phyloP scores from a whole-genome alignment of 257 asterid species.

The Solanum piurae region DNA sequence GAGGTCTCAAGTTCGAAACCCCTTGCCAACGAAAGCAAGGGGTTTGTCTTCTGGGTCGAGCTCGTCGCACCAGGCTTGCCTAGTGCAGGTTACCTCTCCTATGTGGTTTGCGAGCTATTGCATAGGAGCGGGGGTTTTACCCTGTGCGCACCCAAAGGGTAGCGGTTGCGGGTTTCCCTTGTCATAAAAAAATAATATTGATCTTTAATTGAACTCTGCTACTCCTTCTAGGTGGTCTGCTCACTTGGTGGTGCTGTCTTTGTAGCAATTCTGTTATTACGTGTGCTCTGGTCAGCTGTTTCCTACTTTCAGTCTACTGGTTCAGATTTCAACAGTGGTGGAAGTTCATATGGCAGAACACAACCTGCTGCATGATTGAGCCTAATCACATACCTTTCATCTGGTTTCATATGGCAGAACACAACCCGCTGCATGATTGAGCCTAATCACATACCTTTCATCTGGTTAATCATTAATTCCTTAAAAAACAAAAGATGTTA shows the following conservation, averaged over 20 bases:
- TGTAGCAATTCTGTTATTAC: constrained; percentile 21
- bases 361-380: constrained; percentile 6
- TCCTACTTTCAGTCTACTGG: constrained; percentile 15
- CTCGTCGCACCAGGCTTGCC: no score
- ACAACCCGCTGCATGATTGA: constrained; percentile 6
- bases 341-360: constrained; percentile 12
- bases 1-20: no score
- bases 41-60: no score
- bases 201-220: not conserved
- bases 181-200: not conserved
- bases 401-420: constrained; percentile 10
- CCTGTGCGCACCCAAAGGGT: no score
- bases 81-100: no score
- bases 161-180: no score
- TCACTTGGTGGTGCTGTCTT: constrained; percentile 30
- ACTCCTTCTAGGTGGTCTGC: constrained; percentile 21
- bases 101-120: no score
- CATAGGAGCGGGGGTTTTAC: no score
- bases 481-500: not conserved
- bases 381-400: not conserved
- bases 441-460: not conserved
- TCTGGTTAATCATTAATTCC: not conserved
- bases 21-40: no score
- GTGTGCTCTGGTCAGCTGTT: constrained; percentile 18
- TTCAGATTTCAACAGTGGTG: constrained; percentile 5